These are phyloP conservation scores for Schizothecium vesticola DNA, from an alignment of 495 filamentous ascomycete genomes.

Conservation along the genomic window DNA sequence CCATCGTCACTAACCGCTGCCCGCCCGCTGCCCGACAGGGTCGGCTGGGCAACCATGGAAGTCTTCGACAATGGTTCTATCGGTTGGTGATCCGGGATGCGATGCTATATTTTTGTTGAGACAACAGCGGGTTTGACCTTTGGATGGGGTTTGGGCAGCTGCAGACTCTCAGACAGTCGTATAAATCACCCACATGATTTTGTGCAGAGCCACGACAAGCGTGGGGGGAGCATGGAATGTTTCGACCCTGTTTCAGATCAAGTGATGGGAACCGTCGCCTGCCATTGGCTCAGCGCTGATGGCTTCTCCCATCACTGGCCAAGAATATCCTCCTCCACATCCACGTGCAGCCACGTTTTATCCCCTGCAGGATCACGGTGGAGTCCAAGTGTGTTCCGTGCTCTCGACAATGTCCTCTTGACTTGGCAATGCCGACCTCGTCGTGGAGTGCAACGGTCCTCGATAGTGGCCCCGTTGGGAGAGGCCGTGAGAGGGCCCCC, in stretches of 20 bases:
- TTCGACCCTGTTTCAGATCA: constrained; percentile 32
- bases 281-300: not conserved
- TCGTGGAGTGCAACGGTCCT: not conserved
- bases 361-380: constrained; percentile 24
- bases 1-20: not conserved
- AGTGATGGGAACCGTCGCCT: constrained; percentile 15
- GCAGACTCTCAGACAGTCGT: constrained; percentile 12
- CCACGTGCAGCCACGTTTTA: constrained; percentile 33
- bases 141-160: not conserved
- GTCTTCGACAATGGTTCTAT: not conserved
- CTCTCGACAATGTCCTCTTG: not conserved
- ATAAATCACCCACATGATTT: constrained; percentile 6
- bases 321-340: constrained; percentile 13
- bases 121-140: not conserved
- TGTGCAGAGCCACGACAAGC: constrained; percentile 1
- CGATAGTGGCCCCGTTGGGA: not conserved
- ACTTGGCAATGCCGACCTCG: not conserved
- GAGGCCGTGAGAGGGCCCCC: not conserved
- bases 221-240: constrained; percentile 20
- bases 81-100: not conserved
- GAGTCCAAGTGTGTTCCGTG: not conserved
- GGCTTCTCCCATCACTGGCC: not conserved
- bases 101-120: not conserved
- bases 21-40: not conserved
- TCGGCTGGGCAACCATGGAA: not conserved